Evolutionary conservation across 179 eudicot species (phyloP).

Genomic region (Patellifolia procumbens): DNA sequence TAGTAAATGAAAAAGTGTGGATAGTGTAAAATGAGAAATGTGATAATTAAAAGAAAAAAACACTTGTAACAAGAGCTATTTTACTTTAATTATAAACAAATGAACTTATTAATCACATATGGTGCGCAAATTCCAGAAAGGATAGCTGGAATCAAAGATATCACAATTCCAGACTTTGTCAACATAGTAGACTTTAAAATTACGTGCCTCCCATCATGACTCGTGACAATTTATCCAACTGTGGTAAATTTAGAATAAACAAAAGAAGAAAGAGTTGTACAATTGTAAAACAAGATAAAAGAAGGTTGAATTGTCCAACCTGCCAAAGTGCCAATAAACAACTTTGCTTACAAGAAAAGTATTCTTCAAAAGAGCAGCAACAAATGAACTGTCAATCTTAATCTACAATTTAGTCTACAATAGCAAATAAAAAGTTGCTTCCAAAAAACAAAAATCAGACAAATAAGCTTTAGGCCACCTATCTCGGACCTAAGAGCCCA

Average conservation of each 20-base stretch:
- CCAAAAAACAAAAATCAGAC: no score
- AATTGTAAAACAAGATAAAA: neutral
- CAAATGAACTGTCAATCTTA: neutral
- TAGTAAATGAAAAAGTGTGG: no score
- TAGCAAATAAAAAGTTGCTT: neutral
- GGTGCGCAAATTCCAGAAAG: neutral
- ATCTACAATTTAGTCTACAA: neutral
- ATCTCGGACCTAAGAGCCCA: no score
- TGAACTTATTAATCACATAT: no score
- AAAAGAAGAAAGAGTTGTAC: neutral
- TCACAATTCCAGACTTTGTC: neutral
- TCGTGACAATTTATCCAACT: neutral
- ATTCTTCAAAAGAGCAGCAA: neutral
- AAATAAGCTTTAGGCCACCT: no score
- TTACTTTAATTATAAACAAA: no score
- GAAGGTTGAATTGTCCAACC: neutral
- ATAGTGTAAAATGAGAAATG: no score
- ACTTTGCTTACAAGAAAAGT: conserved; percentile 8
- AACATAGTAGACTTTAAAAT: neutral
- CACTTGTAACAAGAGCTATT: no score
- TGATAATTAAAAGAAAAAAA: no score
- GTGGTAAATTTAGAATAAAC: neutral
- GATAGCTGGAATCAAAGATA: no score
- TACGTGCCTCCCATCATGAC: neutral
- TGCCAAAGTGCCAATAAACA: neutral